phyloP scores from a whole-genome alignment of 1,284 basidiomycete species.

The Puccinia triticina region DNA sequence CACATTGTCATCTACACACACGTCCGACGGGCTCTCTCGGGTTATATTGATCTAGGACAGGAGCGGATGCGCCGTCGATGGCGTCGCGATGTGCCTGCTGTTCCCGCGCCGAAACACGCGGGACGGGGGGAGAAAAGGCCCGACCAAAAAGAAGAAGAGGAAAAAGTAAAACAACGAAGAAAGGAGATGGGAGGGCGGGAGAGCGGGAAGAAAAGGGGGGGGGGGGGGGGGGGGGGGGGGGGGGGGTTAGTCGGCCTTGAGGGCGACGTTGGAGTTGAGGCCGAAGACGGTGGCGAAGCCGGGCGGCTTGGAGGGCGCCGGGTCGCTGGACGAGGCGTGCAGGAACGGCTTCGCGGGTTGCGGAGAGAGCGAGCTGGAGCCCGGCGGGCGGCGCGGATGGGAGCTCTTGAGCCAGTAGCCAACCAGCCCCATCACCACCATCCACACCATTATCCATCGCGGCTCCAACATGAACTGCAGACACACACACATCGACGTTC shows the following conservation, averaged over 20 bases:
- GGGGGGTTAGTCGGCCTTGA: constrained; percentile 11
- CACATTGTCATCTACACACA: too few species aligned
- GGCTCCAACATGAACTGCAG: not conserved
- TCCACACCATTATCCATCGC: not conserved
- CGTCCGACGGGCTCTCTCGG: too few species aligned
- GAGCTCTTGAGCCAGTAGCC: not conserved
- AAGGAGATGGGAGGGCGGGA: too few species aligned
- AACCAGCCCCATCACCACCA: not conserved
- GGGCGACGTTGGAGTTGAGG: constrained; percentile 22
- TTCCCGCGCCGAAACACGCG: too few species aligned
- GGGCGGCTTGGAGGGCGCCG: not conserved
- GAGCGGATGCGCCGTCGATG: too few species aligned
- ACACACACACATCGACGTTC: too few species aligned
- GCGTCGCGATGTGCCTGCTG: too few species aligned
- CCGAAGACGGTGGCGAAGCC: constrained; percentile 20
- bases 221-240: not conserved
- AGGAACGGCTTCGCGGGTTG: not conserved
- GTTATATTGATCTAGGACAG: too few species aligned
- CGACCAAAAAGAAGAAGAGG: too few species aligned
- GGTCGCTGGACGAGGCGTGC: not conserved
- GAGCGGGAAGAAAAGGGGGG: too few species aligned
- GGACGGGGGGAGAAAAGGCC: too few species aligned
- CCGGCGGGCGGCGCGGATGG: not conserved
- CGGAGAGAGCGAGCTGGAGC: not conserved
- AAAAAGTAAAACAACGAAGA: too few species aligned